phyloP scores from a whole-genome alignment of 2,329 filamentous ascomycete genomes.

The Fusarium musae region DNA sequence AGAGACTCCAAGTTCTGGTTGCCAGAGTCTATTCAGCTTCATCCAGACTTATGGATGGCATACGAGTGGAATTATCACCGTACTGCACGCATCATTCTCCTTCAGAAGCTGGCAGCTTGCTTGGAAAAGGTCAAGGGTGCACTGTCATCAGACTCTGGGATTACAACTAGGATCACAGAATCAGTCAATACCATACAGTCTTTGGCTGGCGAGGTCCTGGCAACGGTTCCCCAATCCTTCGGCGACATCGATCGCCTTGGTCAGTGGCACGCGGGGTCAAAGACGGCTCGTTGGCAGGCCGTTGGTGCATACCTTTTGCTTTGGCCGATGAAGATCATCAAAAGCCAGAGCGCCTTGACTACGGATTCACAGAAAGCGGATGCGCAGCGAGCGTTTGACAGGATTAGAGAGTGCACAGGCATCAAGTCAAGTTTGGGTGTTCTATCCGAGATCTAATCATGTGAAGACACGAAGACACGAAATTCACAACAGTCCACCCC shows the following conservation, averaged over 20 bases:
- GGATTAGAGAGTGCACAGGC: constrained; percentile 53
- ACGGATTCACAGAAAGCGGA: constrained; percentile 44
- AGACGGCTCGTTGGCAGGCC: constrained; percentile 43
- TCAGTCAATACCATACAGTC: constrained; percentile 33
- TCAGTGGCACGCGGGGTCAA: neutral
- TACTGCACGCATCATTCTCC: constrained; percentile 51
- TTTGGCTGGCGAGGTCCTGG: constrained; percentile 49
- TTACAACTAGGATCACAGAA: neutral
- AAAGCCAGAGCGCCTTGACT: constrained; percentile 36
- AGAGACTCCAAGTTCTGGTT: constrained; percentile 5
- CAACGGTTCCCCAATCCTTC: constrained; percentile 52
- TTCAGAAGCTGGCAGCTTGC: constrained; percentile 50
- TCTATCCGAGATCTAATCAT: constrained; percentile 36
- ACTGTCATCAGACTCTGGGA: neutral
- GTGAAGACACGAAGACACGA: neutral
- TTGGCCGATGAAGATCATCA: constrained; percentile 53
- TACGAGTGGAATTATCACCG: constrained; percentile 57
- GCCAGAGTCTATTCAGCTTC: constrained; percentile 48
- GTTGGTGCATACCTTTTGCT: constrained; percentile 53
- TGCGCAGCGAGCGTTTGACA: constrained; percentile 47
- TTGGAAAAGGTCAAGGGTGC: constrained; percentile 17
- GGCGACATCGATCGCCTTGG: constrained; percentile 49
- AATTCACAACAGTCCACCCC: too few species aligned
- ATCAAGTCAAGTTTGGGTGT: constrained; percentile 51
- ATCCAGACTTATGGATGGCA: constrained; percentile 53